These are phyloP conservation scores for Talaromyces ruber DNA, from an alignment of 495 filamentous ascomycete genomes.

Conservation along the genomic window DNA sequence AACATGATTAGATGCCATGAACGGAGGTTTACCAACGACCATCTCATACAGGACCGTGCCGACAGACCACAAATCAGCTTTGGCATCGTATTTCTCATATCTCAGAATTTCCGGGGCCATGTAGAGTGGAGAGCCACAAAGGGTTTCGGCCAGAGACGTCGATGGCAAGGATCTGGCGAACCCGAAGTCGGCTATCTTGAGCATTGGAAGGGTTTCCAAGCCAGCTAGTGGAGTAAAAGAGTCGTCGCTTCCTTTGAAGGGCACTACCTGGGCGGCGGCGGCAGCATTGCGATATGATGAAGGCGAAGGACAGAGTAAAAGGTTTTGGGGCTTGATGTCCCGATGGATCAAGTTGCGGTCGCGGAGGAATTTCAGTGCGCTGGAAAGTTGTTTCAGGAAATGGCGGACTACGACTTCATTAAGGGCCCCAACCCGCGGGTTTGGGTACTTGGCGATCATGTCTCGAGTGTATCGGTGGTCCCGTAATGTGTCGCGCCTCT, in stretches of 20 bases:
- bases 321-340: constrained; percentile 95
- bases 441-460: constrained; percentile 88
- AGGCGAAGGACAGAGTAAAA: constrained; percentile 80
- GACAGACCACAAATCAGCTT: constrained; percentile 95
- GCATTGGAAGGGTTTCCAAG: constrained; percentile 79
- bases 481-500: constrained; percentile 71
- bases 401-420: constrained; percentile 92
- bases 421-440: constrained; percentile 66
- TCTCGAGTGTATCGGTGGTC: constrained; percentile 70
- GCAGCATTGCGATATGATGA: constrained; percentile 44
- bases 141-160: constrained; percentile 85
- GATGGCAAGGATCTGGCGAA: constrained; percentile 86
- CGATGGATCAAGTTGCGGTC: constrained; percentile 84
- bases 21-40: constrained; percentile 83
- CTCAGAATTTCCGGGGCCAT: constrained; percentile 98
- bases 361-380: constrained; percentile 82
- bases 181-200: constrained; percentile 96
- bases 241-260: constrained; percentile 59
- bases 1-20: constrained; percentile 87
- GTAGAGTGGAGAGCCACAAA: constrained; percentile 96
- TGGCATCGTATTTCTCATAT: constrained; percentile 95
- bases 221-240: constrained; percentile 75
- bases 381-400: constrained; percentile 92
- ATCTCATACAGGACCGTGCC: constrained; percentile 94
- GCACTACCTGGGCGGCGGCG: constrained; percentile 39